Evolutionary conservation across 106 monocot species (phyloP).

Genomic region (Allium sativum): DNA sequence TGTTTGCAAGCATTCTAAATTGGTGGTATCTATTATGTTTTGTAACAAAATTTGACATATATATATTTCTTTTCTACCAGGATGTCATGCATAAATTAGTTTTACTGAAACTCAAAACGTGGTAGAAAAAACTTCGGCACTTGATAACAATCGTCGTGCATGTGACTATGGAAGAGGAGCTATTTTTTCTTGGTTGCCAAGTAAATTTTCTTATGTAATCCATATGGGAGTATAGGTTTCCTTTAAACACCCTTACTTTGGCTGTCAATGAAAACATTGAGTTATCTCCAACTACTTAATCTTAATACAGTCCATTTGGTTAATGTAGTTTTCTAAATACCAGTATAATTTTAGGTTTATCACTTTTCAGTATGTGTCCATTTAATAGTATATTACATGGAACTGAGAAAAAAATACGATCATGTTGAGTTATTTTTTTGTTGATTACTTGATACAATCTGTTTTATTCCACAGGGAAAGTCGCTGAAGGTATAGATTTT

Average conservation of each 20-base stretch:
- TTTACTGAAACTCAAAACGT: constrained; percentile 98
- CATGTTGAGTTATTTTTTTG: neutral
- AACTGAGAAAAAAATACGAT: neutral
- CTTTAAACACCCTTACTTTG: no score
- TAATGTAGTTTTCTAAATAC: no score
- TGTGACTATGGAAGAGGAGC: constrained; percentile 98
- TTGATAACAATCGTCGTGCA: constrained; percentile 92
- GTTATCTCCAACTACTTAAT: no score
- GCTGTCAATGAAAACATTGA: no score
- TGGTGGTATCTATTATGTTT: neutral
- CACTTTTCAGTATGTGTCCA: neutral
- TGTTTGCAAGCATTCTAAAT: no score
- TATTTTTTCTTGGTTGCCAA: constrained; percentile 97
- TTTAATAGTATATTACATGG: neutral
- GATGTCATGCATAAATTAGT: constrained; percentile 99
- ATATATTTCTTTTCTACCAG: constrained; percentile 28
- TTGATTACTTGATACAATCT: neutral
- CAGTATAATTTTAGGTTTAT: neutral
- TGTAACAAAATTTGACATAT: neutral
- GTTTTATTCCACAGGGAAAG: constrained; percentile 66
- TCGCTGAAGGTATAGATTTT: constrained; percentile 99
- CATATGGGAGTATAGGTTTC: no score
- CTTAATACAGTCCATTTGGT: no score
- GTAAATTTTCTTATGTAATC: constrained; percentile 17
- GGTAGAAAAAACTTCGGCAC: constrained; percentile 90